Base-by-base conservation (phyloP, 768 basidiomycete genomes). In the Termitomyces sp. region DNA sequence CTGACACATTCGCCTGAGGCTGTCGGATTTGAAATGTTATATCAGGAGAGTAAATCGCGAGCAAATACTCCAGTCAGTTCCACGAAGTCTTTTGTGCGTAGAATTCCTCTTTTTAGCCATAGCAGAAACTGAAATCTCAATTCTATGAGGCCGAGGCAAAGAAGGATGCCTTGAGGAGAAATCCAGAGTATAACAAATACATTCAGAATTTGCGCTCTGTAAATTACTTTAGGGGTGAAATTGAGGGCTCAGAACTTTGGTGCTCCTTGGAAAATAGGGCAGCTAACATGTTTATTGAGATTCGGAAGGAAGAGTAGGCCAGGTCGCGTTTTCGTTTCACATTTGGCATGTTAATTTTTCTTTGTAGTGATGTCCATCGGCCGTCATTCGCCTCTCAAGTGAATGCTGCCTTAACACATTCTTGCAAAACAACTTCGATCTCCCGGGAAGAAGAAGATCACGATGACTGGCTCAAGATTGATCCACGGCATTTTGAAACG, bases 21-120 rank as follows among this genome's bases (percentile, higher is more conserved):
- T 2, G 93, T 93, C 62, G 97, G 97, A 1, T 98, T 98, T 61
- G 97, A 99, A 75, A 99, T 98, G 81, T 80, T 97, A 42, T 98
- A 91, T 69, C 87, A 91, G 69, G 94, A 94, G 68, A 88, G 83
- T 59, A 88, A 89, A 71, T 76, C 80, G 49, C 82, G 83, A 44
- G 73, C 74, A 58, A 77, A 78, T 42, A 68, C 63, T 12, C 62
- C 73, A 20, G 75, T 69, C 51, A 63, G 68, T 46, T 67, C 74
- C 3, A 61, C 70, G 34, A 79, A 81, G 55, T 72, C 81, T 48
- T 82, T 81, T n/a, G 87, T 88, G 65, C 60, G 81, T 69, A 30
- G 53, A 44, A 27, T 15, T 24, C n/a, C 27, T 9, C 46, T 24
- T 33, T 13, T 59, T 12, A 22, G 42, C 20, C 54, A 45, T 58